Evolutionary conservation across 1,139 yeast species (phyloP).

Genomic region (Geotrichum carabidarum): DNA sequence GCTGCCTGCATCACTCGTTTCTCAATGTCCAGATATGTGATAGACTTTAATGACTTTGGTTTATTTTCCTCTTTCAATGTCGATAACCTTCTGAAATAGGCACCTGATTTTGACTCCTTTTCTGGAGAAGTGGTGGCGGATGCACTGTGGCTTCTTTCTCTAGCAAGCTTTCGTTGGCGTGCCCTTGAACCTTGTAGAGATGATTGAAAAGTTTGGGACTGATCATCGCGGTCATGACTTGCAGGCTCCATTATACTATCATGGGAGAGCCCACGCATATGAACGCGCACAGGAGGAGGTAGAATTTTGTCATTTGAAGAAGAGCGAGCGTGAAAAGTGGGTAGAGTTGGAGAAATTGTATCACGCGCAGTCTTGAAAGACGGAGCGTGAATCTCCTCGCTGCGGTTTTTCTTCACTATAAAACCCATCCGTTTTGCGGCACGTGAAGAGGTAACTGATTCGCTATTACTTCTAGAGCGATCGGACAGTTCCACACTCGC

Average conservation of each 20-base stretch:
- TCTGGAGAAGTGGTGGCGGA: constrained; percentile 26
- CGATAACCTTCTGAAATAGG: constrained; percentile 66
- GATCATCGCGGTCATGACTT: constrained; percentile 12
- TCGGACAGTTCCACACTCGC: constrained; percentile 28
- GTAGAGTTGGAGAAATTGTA: constrained; percentile 9
- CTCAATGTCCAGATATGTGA: constrained; percentile 17
- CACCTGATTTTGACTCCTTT: constrained; percentile 41
- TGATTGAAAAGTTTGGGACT: constrained; percentile 3
- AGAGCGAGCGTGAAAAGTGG: not conserved
- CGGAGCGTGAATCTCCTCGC: constrained; percentile 1
- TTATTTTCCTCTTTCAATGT: constrained; percentile 45
- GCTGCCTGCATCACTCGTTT: constrained; percentile 34
- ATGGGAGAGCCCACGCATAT: constrained; percentile 25
- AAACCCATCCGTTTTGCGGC: constrained; percentile 42
- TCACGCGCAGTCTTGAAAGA: constrained; percentile 16
- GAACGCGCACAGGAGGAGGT: constrained; percentile 9
- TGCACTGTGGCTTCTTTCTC: constrained; percentile 20
- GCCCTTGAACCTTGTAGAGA: not conserved
- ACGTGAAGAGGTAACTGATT: constrained; percentile 44
- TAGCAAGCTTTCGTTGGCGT: constrained; percentile 2
- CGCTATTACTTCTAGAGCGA: constrained; percentile 56
- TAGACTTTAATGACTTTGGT: constrained; percentile 10
- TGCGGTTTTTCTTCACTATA: constrained; percentile 26
- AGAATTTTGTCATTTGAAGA: not conserved
- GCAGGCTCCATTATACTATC: constrained; percentile 23